phyloP scores from a whole-genome alignment of 2,329 filamentous ascomycete species.

The Aspergillus awamori region DNA sequence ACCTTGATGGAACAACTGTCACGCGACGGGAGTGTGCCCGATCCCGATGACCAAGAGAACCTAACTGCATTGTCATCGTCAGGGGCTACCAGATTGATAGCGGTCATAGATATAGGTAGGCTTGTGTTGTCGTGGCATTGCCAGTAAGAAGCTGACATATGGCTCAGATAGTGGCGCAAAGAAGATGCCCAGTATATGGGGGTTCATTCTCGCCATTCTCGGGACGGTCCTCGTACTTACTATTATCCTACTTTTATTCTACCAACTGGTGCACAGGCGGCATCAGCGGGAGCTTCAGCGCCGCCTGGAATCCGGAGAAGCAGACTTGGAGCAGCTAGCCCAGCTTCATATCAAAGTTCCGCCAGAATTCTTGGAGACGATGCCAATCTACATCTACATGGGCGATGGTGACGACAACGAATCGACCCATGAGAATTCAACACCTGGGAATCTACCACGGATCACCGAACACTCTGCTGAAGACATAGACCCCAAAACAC shows the following conservation, averaged over 20 bases:
- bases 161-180: slow-evolving; percentile 27
- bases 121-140: background rate
- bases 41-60: background rate
- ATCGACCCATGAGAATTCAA: background rate
- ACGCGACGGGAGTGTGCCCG: slow-evolving; percentile 61
- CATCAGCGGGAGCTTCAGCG: slow-evolving; percentile 69
- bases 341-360: slow-evolving; percentile 83
- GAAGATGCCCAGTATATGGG: slow-evolving; percentile 74
- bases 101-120: slow-evolving; percentile 52
- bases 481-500: background rate
- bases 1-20: slow-evolving; percentile 72
- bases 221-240: slow-evolving; percentile 78
- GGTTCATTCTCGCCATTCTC: slow-evolving; percentile 73
- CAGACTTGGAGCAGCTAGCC: slow-evolving; percentile 82
- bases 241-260: slow-evolving; percentile 62
- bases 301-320: slow-evolving; percentile 74
- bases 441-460: background rate
- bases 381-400: slow-evolving; percentile 78
- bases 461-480: background rate
- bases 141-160: background rate
- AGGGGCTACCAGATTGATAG: slow-evolving; percentile 48
- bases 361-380: slow-evolving; percentile 66
- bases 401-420: slow-evolving; percentile 24
- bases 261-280: slow-evolving; percentile 77
- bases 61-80: slow-evolving; percentile 1